Evolutionary conservation across 169 alveolate species (phyloP), one percentile per base, ranked within the genome.

Genomic region (Plasmodium sp.): DNA sequence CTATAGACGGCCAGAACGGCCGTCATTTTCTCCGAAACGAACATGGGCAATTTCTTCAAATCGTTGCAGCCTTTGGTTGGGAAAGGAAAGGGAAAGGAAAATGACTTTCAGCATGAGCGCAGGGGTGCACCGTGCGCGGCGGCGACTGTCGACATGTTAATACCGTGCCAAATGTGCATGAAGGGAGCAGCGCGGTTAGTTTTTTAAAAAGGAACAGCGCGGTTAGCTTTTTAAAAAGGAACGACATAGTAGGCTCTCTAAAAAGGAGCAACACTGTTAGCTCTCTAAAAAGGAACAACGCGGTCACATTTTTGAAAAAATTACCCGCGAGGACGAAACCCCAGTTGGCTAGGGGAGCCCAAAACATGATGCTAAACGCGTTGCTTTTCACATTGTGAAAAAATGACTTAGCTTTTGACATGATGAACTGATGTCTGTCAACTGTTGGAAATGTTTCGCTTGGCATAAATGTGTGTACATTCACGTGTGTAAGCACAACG

Each of bases 301-400:
- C 74, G 2, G 12, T 18, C 33, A 18, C 34, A n/a, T 58, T 10
- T 16, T 18, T 58, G 4, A 41, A 79, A 56, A 95, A 62, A 36
- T 96, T 96, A 75, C 97, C 99, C 2, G 98, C 99, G 51, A 98
- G 41, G 5, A 98, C 99, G 85, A 98, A 98, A n/a, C 99, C 99
- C 99, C 99, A 98, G 92, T 98, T 98, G 7, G 98, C 98, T 14
- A 98, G 97, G 5, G 99, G 99, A 0, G 99, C 99, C 99, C 99
- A 98, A 91, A 98, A 98, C 95, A 98, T 99, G 54, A 99, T 93
- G 51, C 96, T 91, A 16, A 84, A 84, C 10, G 62, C 84, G 39
- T 84, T 84, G 34, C 34, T 41, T 45, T 74, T 84, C n/a, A 72
- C 84, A 73, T 74, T 84, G n/a, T 84, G 31, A 84, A 31, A 84